Percentiles rank a stretch among this genome's conserved stretches.
These are phyloP conservation scores for Oryza australiensis DNA, from an alignment of 176 grass and related monocot species.

Conservation along the genomic window DNA sequence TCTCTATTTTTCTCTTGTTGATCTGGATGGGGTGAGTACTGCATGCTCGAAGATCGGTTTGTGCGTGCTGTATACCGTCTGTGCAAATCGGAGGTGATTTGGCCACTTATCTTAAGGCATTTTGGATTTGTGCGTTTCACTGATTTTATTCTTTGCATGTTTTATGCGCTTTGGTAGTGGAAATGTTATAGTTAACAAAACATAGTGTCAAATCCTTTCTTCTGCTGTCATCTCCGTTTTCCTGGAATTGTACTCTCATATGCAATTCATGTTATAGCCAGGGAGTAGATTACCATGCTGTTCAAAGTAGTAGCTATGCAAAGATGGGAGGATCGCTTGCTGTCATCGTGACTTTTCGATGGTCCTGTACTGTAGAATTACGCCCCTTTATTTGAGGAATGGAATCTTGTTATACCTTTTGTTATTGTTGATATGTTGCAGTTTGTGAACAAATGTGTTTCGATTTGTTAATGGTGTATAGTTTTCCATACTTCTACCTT, in stretches of 20 bases:
- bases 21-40: slow-evolving; percentile 4
- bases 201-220: not conserved
- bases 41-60: not conserved
- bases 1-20: not conserved
- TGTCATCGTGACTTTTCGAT: not conserved
- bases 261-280: not conserved
- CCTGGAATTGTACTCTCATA: not conserved
- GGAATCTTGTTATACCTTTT: not conserved
- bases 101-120: not conserved
- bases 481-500: not conserved
- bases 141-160: not conserved
- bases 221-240: slow-evolving; percentile 15
- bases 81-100: not conserved
- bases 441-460: not conserved
- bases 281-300: not conserved
- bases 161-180: not conserved
- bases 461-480: not conserved
- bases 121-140: not conserved
- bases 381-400: not conserved
- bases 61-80: slow-evolving; percentile 4
- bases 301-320: not conserved
- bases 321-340: not conserved
- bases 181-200: slow-evolving; percentile 21
- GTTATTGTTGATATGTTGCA: not conserved
- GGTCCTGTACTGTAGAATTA: not conserved